Evolutionary conservation across 2,329 filamentous ascomycete species (phyloP).

Genomic region (Epichloe gansuensis): DNA sequence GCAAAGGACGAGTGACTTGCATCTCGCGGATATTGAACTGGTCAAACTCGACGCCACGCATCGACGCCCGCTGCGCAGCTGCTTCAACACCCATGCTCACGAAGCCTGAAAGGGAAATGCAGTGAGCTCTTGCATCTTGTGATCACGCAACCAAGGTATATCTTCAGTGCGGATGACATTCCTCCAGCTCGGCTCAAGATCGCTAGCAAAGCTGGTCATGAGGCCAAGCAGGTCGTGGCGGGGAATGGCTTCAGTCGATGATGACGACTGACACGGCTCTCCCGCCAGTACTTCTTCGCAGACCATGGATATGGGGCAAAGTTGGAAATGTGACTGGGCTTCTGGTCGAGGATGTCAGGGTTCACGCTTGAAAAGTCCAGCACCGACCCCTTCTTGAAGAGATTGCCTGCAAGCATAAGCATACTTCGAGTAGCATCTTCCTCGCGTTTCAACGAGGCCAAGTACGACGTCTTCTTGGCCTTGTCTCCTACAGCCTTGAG

Average conservation of each 20-base stretch:
- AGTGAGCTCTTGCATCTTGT: conserved; percentile 42
- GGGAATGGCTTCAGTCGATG: conserved; percentile 27
- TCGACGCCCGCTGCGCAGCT: conserved; percentile 21
- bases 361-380: conserved; percentile 12
- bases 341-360: conserved; percentile 20
- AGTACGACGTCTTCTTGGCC: background rate
- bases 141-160: conserved; percentile 45
- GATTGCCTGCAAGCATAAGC: conserved; percentile 22
- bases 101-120: conserved; percentile 43
- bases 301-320: conserved; percentile 38
- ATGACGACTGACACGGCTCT: conserved; percentile 30
- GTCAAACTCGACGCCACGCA: conserved; percentile 10
- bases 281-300: conserved; percentile 34
- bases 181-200: conserved; percentile 35
- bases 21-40: conserved; percentile 4
- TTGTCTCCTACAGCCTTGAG: conserved; percentile 7
- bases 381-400: conserved; percentile 17
- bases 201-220: conserved; percentile 31
- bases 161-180: conserved; percentile 35
- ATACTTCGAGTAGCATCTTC: background rate
- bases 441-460: background rate
- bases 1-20: conserved; percentile 4
- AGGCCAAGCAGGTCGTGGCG: conserved; percentile 36
- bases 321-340: conserved; percentile 25
- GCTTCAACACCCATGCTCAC: conserved; percentile 40